A percentile compares a stretch with the other conserved stretches of the same genome.
Evolutionary conservation across 352 stramenopile genomes (phyloP).

Genomic region (Globisporangium cederbergense): DNA sequence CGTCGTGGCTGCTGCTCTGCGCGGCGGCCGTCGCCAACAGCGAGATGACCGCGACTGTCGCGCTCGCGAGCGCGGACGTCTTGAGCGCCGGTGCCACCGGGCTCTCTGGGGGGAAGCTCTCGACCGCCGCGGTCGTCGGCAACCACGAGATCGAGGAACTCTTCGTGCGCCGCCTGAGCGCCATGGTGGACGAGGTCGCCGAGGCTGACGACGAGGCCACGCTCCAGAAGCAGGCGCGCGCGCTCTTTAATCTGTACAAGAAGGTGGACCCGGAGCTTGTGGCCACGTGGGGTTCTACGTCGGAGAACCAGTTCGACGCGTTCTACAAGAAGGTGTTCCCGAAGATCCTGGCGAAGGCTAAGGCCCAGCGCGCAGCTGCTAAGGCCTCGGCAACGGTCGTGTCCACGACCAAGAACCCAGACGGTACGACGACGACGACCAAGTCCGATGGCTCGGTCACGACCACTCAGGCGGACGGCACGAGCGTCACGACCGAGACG

Average conservation of each 20-base stretch:
- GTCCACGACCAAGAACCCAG: constrained; percentile 18
- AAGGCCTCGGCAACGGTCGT: constrained; percentile 15
- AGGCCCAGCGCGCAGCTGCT: constrained; percentile 11
- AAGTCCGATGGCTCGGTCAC: constrained; percentile 18
- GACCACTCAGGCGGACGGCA: constrained; percentile 12
- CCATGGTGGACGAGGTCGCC: constrained; percentile 16
- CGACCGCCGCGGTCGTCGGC: constrained; percentile 17
- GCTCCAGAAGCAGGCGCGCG: constrained; percentile 34
- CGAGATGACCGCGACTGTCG: not conserved
- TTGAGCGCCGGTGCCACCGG: not conserved
- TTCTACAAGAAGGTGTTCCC: constrained; percentile 70
- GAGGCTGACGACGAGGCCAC: constrained; percentile 22
- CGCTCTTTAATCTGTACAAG: constrained; percentile 71
- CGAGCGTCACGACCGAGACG: not conserved
- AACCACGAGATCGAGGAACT: constrained; percentile 38
- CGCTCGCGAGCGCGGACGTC: not conserved
- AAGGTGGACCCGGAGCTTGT: constrained; percentile 41
- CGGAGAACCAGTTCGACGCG: constrained; percentile 41
- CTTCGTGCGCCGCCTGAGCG: constrained; percentile 38
- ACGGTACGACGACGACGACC: constrained; percentile 18
- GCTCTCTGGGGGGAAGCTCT: constrained; percentile 13
- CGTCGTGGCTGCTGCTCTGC: constrained; percentile 16
- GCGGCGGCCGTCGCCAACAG: constrained; percentile 5
- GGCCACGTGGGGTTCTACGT: constrained; percentile 37
- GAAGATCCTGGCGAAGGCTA: constrained; percentile 39